Base-by-base conservation (phyloP, 768 basidiomycete genomes). In the Pholiota microspora region DNA sequence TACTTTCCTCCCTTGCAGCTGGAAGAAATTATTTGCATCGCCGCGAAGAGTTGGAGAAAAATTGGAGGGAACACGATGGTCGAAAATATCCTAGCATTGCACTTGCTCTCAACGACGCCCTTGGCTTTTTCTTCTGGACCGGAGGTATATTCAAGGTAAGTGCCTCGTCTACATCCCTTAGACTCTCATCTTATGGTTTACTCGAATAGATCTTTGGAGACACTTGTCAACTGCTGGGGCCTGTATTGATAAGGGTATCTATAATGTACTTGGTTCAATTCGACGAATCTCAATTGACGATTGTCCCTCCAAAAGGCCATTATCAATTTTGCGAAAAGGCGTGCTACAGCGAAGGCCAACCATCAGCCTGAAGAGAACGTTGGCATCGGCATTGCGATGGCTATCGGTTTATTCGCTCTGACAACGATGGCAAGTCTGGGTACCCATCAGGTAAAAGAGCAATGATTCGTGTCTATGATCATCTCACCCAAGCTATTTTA, bases 381-480 rank as follows among this genome's bases (percentile, higher is more conserved):
- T 42, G 85, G 84, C 1, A 69, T 73, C 5, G 87, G 87, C 0
- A 71, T 86, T 29, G 85, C 70, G 12, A 79, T 84, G 80, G 81
- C 78, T 25, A 69, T 82, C 32, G 85, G 80, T 4, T 72, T 85
- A 0, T 79, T 81, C 62, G 68, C 62, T 42, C 58, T 78, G 42
- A 82, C 76, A 9, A 72, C 87, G 49, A 62, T 70, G 12, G 67
- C 84, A 0, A 83, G 82, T 59, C 62, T 91, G 44, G 76, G 76
- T 45, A 77, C 83, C 47, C 85, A 91, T 63, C 86, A 87, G 74
- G 84, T 80, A 59, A 59, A 60, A 18, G 12, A 16, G 3, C 3
- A 15, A 61, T 31, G 24, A 46, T 35, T 24, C 24, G 27, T 44
- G 7, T 51, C 1, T 15, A 4, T 47, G 13, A 15, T 18, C 35